A percentile compares a stretch with the other conserved stretches of the same genome.
Conservation (phyloP, 148 eudicot species). For the Cornus kousa region DNA sequence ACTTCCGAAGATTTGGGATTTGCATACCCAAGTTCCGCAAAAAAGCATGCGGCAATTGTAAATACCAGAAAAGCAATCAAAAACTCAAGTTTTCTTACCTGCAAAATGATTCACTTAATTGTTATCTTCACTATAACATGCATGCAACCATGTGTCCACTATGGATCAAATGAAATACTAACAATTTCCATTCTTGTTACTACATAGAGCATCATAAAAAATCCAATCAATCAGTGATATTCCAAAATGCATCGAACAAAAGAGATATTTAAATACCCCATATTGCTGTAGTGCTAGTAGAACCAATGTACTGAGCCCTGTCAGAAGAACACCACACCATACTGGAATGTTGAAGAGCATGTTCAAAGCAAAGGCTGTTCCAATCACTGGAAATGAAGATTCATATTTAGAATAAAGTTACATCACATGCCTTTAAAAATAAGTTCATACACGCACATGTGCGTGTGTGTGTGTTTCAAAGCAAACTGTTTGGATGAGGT, state of each 20-base stretch:
- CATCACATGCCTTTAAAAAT: slow-evolving; percentile 5
- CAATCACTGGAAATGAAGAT: slow-evolving; percentile 59
- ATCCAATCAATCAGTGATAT: background rate
- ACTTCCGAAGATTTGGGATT: slow-evolving; percentile 80
- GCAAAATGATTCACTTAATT: slow-evolving; percentile 6
- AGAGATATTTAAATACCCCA: slow-evolving; percentile 52
- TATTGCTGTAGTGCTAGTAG: slow-evolving; percentile 90
- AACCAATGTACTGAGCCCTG: slow-evolving; percentile 88
- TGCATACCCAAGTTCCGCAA: slow-evolving; percentile 84
- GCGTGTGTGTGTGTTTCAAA: background rate
- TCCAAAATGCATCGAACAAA: background rate
- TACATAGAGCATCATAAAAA: background rate
- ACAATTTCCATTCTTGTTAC: background rate
- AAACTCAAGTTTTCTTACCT: slow-evolving; percentile 97
- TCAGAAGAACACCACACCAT: slow-evolving; percentile 92
- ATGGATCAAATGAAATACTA: background rate
- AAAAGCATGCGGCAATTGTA: slow-evolving; percentile 85
- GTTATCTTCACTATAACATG: background rate
- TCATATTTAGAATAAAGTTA: slow-evolving; percentile 4
- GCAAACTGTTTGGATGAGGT: background rate
- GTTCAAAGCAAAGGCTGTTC: slow-evolving; percentile 95
- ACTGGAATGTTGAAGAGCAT: slow-evolving; percentile 88
- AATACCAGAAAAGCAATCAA: slow-evolving; percentile 78
- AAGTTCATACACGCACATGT: background rate
- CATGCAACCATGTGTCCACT: background rate